phyloP scores from a whole-genome alignment of 441 rosid species.

The Eutrema salsugineum region DNA sequence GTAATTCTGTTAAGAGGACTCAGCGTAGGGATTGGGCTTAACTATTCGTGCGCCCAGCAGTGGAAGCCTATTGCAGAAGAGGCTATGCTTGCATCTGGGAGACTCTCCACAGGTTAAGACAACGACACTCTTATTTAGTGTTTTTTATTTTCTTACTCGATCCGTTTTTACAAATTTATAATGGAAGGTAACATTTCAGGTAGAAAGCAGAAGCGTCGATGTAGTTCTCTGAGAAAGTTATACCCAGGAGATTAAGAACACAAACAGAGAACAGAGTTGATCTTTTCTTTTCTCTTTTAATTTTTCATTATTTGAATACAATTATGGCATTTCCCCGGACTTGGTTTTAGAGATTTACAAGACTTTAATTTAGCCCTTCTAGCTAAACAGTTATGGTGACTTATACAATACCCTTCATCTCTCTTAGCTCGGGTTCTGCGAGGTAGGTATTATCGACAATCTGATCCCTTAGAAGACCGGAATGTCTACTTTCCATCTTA shows the following conservation, averaged over 20 bases:
- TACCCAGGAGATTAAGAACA: constrained; percentile 6
- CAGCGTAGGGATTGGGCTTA: constrained; percentile 81
- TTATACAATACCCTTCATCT: no score
- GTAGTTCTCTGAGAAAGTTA: constrained; percentile 5
- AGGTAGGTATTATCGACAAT: no score
- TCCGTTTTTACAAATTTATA: neutral
- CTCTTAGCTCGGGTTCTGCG: no score
- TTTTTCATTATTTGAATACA: neutral
- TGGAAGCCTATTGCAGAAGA: constrained; percentile 93
- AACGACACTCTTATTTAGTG: neutral
- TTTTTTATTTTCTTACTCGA: neutral
- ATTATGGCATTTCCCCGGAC: no score
- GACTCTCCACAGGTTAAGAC: constrained; percentile 35
- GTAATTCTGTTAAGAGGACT: constrained; percentile 85
- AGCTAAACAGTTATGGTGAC: no score
- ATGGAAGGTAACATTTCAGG: constrained; percentile 10
- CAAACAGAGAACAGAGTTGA: neutral
- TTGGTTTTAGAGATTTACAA: no score
- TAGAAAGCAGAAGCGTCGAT: constrained; percentile 19
- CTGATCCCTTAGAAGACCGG: no score
- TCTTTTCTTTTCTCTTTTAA: neutral
- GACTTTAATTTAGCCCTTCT: no score
- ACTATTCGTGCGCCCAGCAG: constrained; percentile 77
- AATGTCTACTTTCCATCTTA: no score
- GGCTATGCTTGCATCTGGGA: constrained; percentile 62